Evolutionary conservation across 1,284 basidiomycete genomes (phyloP), one percentile per base, ranked within the genome.

Genomic region (Boletellus deceptivus): DNA sequence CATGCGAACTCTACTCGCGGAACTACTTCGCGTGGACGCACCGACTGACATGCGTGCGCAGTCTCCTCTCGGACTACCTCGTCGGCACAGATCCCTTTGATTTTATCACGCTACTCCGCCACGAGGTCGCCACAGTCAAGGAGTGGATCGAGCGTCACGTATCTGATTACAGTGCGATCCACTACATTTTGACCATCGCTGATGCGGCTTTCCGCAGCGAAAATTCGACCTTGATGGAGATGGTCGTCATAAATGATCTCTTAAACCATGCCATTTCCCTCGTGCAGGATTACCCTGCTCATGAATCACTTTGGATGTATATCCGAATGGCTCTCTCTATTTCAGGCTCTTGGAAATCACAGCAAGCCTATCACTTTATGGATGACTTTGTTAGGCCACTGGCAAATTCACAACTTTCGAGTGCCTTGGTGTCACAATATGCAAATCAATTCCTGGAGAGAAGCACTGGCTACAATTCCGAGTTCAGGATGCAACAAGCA

Each of bases 11-110:
- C 6, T 84, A 86, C 60, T 79, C 81, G 9, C 76, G 84, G 25
- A 87, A 86, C 58, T 87, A 86, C 59, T 78, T 83, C 60, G 83
- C 81, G 10, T 86, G 84, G 84, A 63, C 69, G 4, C 80, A 86
- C 59, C 78, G 82, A 58, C 70, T 71, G 46, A 73, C 74, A 37
- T 72, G 82, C 50, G 61, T 78, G 43, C 70, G 18, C 25, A 55
- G 51, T 46, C 44, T 50, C 53, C 39, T 57, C 31, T 46, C 31
- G 18, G 42, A 46, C 40, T 49, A 56, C 29, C 52, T 50, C 37
- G 5, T 45, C 14, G 55, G 49, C 1, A 35, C 13, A 7, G 53
- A 45, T 39, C 47, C 45, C 46, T 1, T 56, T 31, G 59, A 56
- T 37, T 72, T 71, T 56, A 38, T 66, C 41, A 41, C 54, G 17